Evolutionary conservation across 768 basidiomycete genomes (phyloP).

Genomic region (Leccinellum albellum): DNA sequence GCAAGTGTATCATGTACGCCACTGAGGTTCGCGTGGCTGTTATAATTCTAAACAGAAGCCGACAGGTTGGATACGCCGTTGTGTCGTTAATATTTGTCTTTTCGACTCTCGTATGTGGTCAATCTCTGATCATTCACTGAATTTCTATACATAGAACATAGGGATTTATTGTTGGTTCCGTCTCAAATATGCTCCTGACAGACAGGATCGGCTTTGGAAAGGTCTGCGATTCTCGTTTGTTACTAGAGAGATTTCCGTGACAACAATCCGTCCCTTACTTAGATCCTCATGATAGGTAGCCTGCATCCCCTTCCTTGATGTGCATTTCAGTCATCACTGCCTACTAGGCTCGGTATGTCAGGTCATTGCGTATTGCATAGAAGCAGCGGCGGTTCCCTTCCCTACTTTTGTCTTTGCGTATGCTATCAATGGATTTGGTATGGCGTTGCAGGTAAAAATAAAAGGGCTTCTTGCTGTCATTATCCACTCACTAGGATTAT

Average conservation of each 20-base stretch:
- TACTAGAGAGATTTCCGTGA: neutral
- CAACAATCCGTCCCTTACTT: neutral
- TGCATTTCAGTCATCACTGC: constrained; percentile 17
- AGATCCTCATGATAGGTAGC: constrained; percentile 39
- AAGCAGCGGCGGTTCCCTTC: neutral
- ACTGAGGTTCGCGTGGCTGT: no score
- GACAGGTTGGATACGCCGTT: no score
- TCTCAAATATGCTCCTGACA: constrained; percentile 40
- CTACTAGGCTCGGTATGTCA: constrained; percentile 1
- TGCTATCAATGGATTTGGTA: constrained; percentile 2
- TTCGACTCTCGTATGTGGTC: constrained; percentile 35
- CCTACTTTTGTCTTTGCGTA: constrained; percentile 1
- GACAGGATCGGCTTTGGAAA: constrained; percentile 41
- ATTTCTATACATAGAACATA: constrained; percentile 6
- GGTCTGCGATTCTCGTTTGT: constrained; percentile 15
- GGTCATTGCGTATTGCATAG: no score
- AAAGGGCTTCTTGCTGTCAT: neutral
- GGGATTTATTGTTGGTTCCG: constrained; percentile 1
- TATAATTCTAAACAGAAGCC: no score
- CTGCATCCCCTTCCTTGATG: constrained; percentile 31
- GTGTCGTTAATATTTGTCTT: constrained; percentile 59
- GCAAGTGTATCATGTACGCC: constrained; percentile 6
- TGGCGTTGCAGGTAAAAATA: constrained; percentile 1
- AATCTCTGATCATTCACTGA: constrained; percentile 14
- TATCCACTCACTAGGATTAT: constrained; percentile 7